Evolutionary conservation across 176 grass and related monocot species (phyloP).

Genomic region (Typha latifolia): DNA sequence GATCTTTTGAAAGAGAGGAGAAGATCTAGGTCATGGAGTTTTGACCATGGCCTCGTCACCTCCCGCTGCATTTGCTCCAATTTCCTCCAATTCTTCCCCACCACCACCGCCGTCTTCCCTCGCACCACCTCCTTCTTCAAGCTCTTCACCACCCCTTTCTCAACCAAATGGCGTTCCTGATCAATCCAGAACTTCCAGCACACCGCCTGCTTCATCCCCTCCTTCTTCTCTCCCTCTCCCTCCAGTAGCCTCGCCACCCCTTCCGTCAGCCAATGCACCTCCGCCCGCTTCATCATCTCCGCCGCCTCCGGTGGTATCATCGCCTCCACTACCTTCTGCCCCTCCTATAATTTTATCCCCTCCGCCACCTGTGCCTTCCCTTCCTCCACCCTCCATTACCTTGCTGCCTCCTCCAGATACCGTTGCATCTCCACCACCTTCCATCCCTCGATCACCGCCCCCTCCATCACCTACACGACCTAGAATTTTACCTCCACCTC

Average conservation of each 20-base stretch:
- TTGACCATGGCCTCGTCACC: background rate
- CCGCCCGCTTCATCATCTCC: background rate
- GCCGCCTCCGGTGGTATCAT: slow-evolving; percentile 8
- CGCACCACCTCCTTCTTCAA: too few relatives aligned
- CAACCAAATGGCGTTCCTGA: background rate
- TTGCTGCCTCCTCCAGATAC: background rate
- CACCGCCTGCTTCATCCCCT: background rate
- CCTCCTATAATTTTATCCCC: slow-evolving; percentile 30
- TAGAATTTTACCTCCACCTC: background rate
- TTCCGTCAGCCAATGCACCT: too few relatives aligned
- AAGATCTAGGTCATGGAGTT: background rate
- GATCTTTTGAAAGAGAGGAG: background rate
- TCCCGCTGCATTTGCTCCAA: background rate
- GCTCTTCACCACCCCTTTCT: slow-evolving; percentile 18
- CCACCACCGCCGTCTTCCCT: too few relatives aligned
- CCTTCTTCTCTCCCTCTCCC: background rate
- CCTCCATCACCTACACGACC: slow-evolving; percentile 2
- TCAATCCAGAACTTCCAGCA: slow-evolving; percentile 9
- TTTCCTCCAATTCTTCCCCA: background rate
- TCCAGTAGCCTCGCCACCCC: too few relatives aligned
- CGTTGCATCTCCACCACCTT: background rate
- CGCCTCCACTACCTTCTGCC: slow-evolving; percentile 17
- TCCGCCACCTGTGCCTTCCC: background rate
- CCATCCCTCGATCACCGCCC: background rate
- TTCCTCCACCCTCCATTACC: background rate